phyloP scores from a whole-genome alignment of 2,329 filamentous ascomycete species.

The Saccharata proteae region DNA sequence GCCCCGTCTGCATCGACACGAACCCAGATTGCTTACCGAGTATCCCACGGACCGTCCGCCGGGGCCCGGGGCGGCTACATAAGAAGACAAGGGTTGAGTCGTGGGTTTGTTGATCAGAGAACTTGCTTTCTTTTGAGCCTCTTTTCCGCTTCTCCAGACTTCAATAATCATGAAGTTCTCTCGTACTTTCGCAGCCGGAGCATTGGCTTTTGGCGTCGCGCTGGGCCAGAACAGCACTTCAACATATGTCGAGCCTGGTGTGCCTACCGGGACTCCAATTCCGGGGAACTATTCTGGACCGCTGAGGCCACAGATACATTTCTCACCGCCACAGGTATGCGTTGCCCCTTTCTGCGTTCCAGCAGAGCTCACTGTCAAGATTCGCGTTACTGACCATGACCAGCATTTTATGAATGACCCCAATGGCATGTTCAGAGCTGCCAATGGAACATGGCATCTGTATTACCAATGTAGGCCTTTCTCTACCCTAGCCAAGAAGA shows the following conservation, averaged over 20 bases:
- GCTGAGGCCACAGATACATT: slow-evolving; percentile 43
- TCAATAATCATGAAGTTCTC: slow-evolving; percentile 5
- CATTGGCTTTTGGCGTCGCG: slow-evolving; percentile 1
- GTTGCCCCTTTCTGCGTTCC: slow-evolving; percentile 28
- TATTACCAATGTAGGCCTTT: slow-evolving; percentile 47
- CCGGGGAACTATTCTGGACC: slow-evolving; percentile 28
- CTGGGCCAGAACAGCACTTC: slow-evolving; percentile 1
- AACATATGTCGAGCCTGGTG: slow-evolving; percentile 4
- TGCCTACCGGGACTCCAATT: slow-evolving; percentile 20
- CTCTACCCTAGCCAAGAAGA: slow-evolving; percentile 8
- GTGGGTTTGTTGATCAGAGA: too few relatives aligned
- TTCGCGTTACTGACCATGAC: neutral
- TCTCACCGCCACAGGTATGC: slow-evolving; percentile 40
- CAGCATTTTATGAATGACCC: slow-evolving; percentile 46
- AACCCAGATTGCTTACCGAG: too few relatives aligned
- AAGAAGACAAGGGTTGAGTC: too few relatives aligned
- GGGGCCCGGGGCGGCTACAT: too few relatives aligned
- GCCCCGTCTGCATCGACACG: too few relatives aligned
- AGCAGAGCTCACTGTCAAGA: slow-evolving; percentile 11
- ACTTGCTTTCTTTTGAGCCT: too few relatives aligned
- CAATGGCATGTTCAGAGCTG: slow-evolving; percentile 50
- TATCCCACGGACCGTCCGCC: too few relatives aligned
- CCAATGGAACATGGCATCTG: slow-evolving; percentile 46
- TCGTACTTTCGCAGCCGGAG: neutral
- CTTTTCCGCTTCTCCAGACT: neutral